These are phyloP conservation scores for Jaenimonas drosophilae DNA, from an alignment of 208 protist genomes.

Conservation along the genomic window DNA sequence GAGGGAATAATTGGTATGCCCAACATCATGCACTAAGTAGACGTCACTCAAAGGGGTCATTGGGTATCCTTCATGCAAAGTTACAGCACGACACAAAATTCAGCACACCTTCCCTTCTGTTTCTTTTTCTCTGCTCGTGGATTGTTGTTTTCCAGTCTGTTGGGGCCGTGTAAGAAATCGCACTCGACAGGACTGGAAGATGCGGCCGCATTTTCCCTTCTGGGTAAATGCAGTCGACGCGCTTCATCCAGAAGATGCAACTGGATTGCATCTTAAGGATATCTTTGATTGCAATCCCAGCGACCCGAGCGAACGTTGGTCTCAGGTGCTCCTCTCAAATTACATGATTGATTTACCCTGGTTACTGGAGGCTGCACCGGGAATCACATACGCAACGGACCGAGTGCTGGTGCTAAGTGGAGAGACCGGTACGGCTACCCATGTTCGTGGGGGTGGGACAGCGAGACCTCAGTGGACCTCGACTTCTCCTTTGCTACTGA, in stretches of 20 bases:
- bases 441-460: slow-evolving; percentile 5
- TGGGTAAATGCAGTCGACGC: slow-evolving; percentile 38
- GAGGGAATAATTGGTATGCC: neutral
- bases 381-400: slow-evolving; percentile 14
- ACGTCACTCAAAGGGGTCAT: too few relatives aligned
- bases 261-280: slow-evolving; percentile 19
- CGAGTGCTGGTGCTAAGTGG: slow-evolving; percentile 47
- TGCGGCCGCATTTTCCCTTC: slow-evolving; percentile 37
- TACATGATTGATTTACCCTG: slow-evolving; percentile 69
- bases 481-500: neutral
- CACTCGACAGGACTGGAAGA: too few relatives aligned
- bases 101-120: too few relatives aligned
- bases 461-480: slow-evolving; percentile 5
- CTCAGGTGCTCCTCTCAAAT: slow-evolving; percentile 40
- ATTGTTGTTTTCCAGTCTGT: too few relatives aligned
- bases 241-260: slow-evolving; percentile 4
- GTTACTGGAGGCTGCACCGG: slow-evolving; percentile 29
- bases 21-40: too few relatives aligned
- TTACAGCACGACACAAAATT: too few relatives aligned
- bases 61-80: too few relatives aligned
- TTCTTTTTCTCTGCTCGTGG: too few relatives aligned
- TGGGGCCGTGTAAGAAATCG: too few relatives aligned
- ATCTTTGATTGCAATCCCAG: slow-evolving; percentile 32
- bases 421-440: slow-evolving; percentile 27
- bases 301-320: slow-evolving; percentile 37